Evolutionary conservation across 331 rosid species (phyloP).

Genomic region (Malus hybrid): DNA sequence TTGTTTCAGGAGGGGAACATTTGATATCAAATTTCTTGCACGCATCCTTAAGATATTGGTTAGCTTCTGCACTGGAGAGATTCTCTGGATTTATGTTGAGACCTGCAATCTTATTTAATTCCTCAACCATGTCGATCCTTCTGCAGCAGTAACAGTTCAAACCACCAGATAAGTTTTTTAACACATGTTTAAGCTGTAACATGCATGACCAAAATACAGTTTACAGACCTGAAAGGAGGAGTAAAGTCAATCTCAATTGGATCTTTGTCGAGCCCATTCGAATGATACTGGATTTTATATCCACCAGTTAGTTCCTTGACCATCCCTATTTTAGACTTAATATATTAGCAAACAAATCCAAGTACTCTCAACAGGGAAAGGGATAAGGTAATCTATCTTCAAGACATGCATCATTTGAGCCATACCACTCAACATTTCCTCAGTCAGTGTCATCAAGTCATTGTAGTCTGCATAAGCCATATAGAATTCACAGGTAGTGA

Average conservation of each 20-base stretch:
- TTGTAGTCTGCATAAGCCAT: constrained; percentile 82
- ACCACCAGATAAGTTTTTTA: constrained; percentile 11
- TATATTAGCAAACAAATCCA: constrained; percentile 14
- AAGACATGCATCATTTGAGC: background rate
- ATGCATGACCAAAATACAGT: background rate
- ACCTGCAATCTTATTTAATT: constrained; percentile 62
- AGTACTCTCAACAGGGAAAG: background rate
- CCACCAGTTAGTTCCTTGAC: constrained; percentile 93
- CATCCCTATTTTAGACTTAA: constrained; percentile 52
- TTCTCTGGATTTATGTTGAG: constrained; percentile 69
- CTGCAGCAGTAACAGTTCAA: constrained; percentile 29
- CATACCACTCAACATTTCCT: constrained; percentile 84
- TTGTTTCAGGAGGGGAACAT: constrained; percentile 88
- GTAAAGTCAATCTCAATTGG: constrained; percentile 90
- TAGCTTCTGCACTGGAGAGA: constrained; percentile 68
- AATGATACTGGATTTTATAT: constrained; percentile 73
- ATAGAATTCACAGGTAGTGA: constrained; percentile 93
- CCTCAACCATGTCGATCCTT: constrained; percentile 89
- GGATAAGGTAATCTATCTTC: background rate
- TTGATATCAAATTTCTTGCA: constrained; percentile 61
- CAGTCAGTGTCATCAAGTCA: constrained; percentile 77
- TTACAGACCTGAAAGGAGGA: constrained; percentile 83
- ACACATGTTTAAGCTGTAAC: background rate
- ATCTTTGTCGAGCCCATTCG: constrained; percentile 77
- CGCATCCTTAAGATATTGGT: constrained; percentile 58